Evolutionary conservation across 768 basidiomycete genomes (phyloP).

Genomic region (Mycena haematopus): DNA sequence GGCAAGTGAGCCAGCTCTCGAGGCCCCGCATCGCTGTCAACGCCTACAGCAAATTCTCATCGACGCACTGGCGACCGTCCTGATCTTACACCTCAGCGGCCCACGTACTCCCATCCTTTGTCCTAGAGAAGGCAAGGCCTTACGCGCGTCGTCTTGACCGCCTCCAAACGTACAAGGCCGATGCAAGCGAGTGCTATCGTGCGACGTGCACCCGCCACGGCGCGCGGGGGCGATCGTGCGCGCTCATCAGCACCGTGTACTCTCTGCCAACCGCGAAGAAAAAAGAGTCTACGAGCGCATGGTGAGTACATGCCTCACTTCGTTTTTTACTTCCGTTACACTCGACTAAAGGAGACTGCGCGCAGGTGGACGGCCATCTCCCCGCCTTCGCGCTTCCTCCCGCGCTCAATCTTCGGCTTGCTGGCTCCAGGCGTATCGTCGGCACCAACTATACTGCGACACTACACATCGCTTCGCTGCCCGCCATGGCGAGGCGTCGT

Average conservation of each 20-base stretch:
- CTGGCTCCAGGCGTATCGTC: neutral
- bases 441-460: slow-evolving; percentile 7
- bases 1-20: no score
- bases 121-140: slow-evolving; percentile 5
- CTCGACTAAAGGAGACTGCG: neutral
- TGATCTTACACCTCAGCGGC: neutral
- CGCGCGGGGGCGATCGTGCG: slow-evolving; percentile 5
- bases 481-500: neutral
- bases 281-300: neutral
- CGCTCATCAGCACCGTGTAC: neutral
- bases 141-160: slow-evolving; percentile 7
- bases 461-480: slow-evolving; percentile 9
- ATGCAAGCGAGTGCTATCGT: no score
- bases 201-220: no score
- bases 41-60: no score
- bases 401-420: slow-evolving; percentile 6
- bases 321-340: neutral
- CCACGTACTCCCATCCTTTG: neutral
- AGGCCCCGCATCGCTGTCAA: no score
- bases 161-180: neutral
- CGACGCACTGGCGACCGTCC: no score
- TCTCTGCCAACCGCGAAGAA: neutral
- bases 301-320: neutral
- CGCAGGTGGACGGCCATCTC: neutral
- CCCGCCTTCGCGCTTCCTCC: neutral